These are phyloP conservation scores for Excoecaria agallocha DNA, from an alignment of 345 rosid genomes.

Conservation along the genomic window DNA sequence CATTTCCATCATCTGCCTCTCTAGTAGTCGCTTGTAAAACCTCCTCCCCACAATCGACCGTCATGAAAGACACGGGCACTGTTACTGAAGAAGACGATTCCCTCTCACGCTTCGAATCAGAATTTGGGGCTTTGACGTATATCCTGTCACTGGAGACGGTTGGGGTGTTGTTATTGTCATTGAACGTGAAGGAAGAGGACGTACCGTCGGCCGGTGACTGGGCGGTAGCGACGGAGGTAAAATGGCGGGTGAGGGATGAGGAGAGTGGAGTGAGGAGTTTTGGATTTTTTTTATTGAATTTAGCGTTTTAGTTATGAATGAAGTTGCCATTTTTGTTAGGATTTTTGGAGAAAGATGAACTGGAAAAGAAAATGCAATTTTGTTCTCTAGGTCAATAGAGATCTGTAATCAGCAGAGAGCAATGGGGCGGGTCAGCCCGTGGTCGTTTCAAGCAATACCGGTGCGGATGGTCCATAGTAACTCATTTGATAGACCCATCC, in stretches of 20 bases:
- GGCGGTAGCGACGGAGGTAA: slow-evolving; percentile 40
- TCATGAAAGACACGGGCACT: slow-evolving; percentile 87
- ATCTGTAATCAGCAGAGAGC: background rate
- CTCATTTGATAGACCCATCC: too few relatives aligned
- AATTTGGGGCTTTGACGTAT: slow-evolving; percentile 41
- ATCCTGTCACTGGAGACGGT: slow-evolving; percentile 31
- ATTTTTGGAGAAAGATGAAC: background rate
- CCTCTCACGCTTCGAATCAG: slow-evolving; percentile 23
- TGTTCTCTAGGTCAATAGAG: background rate
- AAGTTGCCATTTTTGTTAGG: slow-evolving; percentile 41
- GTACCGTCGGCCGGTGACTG: slow-evolving; percentile 37
- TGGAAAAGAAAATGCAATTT: background rate
- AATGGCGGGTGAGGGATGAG: slow-evolving; percentile 28
- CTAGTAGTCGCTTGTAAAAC: slow-evolving; percentile 71
- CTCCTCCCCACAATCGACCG: slow-evolving; percentile 88
- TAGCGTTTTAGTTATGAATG: slow-evolving; percentile 40
- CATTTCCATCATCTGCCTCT: slow-evolving; percentile 83
- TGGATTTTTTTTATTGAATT: slow-evolving; percentile 33
- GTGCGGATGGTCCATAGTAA: too few relatives aligned
- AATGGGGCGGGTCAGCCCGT: background rate
- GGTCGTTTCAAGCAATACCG: background rate
- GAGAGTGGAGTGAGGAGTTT: slow-evolving; percentile 8
- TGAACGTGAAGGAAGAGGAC: slow-evolving; percentile 54
- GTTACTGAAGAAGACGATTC: slow-evolving; percentile 45
- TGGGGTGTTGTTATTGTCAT: background rate